These are phyloP conservation scores for Fusarium brachygibbosum DNA, from an alignment of 2,329 filamentous ascomycete genomes.

Conservation along the genomic window DNA sequence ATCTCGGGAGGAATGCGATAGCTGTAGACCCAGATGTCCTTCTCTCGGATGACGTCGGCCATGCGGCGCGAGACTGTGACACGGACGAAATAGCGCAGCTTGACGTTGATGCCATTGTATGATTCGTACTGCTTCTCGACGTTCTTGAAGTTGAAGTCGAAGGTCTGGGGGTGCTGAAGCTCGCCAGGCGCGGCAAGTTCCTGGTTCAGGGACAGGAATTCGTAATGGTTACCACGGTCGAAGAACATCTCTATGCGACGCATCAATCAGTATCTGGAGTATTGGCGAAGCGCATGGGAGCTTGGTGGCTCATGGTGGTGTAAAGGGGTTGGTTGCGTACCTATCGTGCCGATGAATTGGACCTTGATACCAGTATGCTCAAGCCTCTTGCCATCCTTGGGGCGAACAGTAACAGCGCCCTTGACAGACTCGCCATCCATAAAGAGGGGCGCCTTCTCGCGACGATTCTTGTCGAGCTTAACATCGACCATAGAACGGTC, in stretches of 20 bases:
- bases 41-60: conserved; percentile 98
- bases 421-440: conserved; percentile 99
- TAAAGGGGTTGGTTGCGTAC: conserved; percentile 61
- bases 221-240: conserved; percentile 98
- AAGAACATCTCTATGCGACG: conserved; percentile 92
- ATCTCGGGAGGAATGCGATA: conserved; percentile 98
- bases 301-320: conserved; percentile 18
- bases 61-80: conserved; percentile 97
- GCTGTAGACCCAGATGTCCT: conserved; percentile 99
- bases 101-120: conserved; percentile 99
- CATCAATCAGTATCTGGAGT: conserved; percentile 9
- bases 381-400: conserved; percentile 97
- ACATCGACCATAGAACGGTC: conserved; percentile 96
- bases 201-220: conserved; percentile 97
- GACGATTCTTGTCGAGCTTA: conserved; percentile 97
- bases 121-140: conserved; percentile 99
- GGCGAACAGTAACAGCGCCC: conserved; percentile 92
- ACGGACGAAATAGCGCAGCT: conserved; percentile 97
- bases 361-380: conserved; percentile 99
- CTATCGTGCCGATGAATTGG: conserved; percentile 98
- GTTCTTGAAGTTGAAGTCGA: conserved; percentile 99
- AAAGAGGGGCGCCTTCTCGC: conserved; percentile 96
- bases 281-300: conserved; percentile 18
- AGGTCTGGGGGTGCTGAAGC: conserved; percentile 97
- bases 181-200: conserved; percentile 97